These are phyloP conservation scores for Ceratobasidium papillatum DNA, from an alignment of 1,284 basidiomycete genomes.

Conservation along the genomic window DNA sequence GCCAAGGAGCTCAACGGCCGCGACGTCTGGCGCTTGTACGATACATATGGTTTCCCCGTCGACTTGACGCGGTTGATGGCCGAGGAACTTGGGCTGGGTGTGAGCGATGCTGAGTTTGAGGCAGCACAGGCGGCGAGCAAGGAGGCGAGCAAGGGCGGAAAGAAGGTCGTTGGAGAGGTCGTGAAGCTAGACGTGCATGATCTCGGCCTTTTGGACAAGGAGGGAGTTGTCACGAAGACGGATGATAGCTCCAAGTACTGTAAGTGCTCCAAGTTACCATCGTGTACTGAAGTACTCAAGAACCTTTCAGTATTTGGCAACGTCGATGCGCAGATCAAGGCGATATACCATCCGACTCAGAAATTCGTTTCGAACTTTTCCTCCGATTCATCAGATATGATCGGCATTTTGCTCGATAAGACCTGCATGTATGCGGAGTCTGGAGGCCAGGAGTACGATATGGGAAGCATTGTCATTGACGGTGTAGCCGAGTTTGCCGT, in stretches of 20 bases:
- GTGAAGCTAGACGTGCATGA: constrained; percentile 98
- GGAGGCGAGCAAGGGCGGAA: constrained; percentile 85
- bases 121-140: constrained; percentile 88
- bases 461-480: constrained; percentile 92
- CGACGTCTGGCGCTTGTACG: constrained; percentile 97
- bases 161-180: constrained; percentile 72
- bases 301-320: constrained; percentile 70
- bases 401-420: constrained; percentile 90
- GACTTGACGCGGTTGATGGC: constrained; percentile 98
- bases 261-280: constrained; percentile 54
- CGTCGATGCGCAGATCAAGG: constrained; percentile 79
- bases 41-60: constrained; percentile 98
- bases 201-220: constrained; percentile 85
- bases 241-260: constrained; percentile 93
- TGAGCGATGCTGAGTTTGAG: constrained; percentile 92
- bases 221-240: constrained; percentile 86
- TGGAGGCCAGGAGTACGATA: constrained; percentile 97
- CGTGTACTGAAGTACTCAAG: too few species aligned
- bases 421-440: constrained; percentile 99
- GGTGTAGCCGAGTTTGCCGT: constrained; percentile 93
- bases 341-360: constrained; percentile 84
- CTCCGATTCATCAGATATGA: constrained; percentile 61
- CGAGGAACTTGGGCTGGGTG: constrained; percentile 85
- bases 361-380: constrained; percentile 75
- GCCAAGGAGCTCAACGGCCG: constrained; percentile 80